Conservation (phyloP, 2,329 filamentous ascomycete species). For the Fusarium armeniacum region DNA sequence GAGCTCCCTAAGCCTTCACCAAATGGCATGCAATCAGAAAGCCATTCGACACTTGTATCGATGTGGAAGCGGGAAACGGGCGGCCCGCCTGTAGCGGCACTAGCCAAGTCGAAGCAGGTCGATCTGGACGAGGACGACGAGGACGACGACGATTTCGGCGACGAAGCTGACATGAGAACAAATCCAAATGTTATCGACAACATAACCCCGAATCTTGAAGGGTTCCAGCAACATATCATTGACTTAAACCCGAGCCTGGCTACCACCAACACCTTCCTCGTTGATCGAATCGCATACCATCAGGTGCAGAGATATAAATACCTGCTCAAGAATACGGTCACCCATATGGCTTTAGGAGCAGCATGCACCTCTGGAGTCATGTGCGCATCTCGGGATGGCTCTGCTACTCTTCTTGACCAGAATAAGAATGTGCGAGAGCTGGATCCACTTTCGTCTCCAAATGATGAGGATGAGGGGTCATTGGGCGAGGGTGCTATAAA, state of each 20-base stretch:
- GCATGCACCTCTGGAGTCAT: conserved; percentile 72
- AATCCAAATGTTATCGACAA: conserved; percentile 75
- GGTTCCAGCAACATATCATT: conserved; percentile 81
- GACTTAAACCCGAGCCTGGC: conserved; percentile 79
- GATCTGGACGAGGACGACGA: conserved; percentile 63
- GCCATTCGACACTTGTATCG: conserved; percentile 62
- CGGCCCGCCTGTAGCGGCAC: conserved; percentile 66
- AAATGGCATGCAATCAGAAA: conserved; percentile 50
- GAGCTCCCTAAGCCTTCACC: conserved; percentile 61
- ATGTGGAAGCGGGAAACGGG: conserved; percentile 66
- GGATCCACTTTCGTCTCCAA: conserved; percentile 68
- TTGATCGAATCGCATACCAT: conserved; percentile 86
- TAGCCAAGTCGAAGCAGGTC: conserved; percentile 54
- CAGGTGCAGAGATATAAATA: conserved; percentile 84
- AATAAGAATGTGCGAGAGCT: conserved; percentile 71
- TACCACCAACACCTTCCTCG: conserved; percentile 70
- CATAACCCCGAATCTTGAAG: conserved; percentile 79
- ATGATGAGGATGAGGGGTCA: conserved; percentile 74
- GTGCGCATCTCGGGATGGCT: conserved; percentile 78
- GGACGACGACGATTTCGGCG: conserved; percentile 67
- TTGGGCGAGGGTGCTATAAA: conserved; percentile 77
- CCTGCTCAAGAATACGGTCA: conserved; percentile 77
- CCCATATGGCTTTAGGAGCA: conserved; percentile 74
- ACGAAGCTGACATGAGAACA: conserved; percentile 73
- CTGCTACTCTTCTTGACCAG: conserved; percentile 71